Conservation (phyloP, 345 rosid genomes). For the Citrus medica region DNA sequence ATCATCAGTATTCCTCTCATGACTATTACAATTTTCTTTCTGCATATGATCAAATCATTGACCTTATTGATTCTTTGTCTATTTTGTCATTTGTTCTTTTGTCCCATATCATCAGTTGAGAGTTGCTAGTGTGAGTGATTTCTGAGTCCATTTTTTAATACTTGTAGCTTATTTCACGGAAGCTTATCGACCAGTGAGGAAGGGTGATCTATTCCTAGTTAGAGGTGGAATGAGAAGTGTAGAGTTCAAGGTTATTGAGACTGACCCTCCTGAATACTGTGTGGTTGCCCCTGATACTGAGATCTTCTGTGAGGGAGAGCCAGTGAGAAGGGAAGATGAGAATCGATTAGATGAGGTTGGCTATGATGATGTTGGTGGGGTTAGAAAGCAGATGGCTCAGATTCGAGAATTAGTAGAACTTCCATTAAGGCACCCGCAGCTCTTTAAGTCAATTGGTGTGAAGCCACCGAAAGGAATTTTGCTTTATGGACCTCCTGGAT, state of each 20-base stretch:
- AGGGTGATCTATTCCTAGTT: conserved; percentile 91
- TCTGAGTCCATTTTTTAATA: conserved; percentile 16
- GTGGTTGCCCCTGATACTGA: conserved; percentile 97
- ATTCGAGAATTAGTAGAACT: conserved; percentile 93
- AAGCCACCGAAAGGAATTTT: conserved; percentile 96
- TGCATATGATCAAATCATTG: neutral
- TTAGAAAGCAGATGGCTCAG: conserved; percentile 98
- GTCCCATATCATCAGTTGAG: neutral
- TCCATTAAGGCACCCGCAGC: conserved; percentile 91
- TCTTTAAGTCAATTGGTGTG: conserved; percentile 96
- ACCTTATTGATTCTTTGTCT: neutral
- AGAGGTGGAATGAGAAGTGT: conserved; percentile 99
- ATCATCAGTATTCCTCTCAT: neutral
- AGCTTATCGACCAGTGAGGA: conserved; percentile 96
- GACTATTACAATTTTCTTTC: neutral
- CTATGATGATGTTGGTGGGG: conserved; percentile 98
- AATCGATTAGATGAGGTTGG: conserved; percentile 91
- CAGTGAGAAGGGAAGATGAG: conserved; percentile 90
- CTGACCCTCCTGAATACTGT: conserved; percentile 87
- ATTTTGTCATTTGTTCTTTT: neutral
- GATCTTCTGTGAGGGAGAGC: conserved; percentile 97
- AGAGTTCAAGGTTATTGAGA: conserved; percentile 84
- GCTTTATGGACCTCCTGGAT: conserved; percentile 85
- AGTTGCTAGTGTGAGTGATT: neutral
- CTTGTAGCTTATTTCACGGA: conserved; percentile 85